Evolutionary conservation across 2,329 filamentous ascomycete genomes (phyloP).

Genomic region (Cladosporium halotolerans): DNA sequence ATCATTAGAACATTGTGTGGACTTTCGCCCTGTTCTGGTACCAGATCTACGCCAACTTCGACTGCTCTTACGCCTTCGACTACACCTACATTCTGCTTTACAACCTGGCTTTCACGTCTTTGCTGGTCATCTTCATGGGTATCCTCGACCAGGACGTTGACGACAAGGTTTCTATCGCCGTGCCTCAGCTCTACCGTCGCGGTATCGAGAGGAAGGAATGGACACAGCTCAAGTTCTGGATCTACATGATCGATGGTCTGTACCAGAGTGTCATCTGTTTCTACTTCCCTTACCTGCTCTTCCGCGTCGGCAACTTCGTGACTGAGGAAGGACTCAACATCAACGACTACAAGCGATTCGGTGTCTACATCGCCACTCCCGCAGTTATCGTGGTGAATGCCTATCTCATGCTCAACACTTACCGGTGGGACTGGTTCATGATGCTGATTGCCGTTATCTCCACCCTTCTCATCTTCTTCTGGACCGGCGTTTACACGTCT

Average conservation of each 20-base stretch:
- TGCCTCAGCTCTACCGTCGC: constrained; percentile 89
- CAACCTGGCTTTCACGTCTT: constrained; percentile 92
- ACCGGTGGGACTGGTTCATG: constrained; percentile 97
- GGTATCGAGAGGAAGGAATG: constrained; percentile 96
- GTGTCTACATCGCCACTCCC: constrained; percentile 77
- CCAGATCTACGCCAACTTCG: constrained; percentile 90
- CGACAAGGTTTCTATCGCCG: constrained; percentile 85
- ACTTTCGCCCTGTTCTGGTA: constrained; percentile 96
- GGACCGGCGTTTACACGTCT: constrained; percentile 82
- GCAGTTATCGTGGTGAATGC: constrained; percentile 84
- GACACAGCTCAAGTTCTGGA: constrained; percentile 94
- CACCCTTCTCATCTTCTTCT: constrained; percentile 84
- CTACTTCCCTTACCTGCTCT: constrained; percentile 83
- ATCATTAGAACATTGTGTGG: constrained; percentile 81
- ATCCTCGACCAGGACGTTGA: constrained; percentile 95
- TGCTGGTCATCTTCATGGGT: constrained; percentile 92
- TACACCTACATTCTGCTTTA: constrained; percentile 97
- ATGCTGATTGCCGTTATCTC: constrained; percentile 74
- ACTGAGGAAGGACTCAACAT: constrained; percentile 68
- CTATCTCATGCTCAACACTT: constrained; percentile 94
- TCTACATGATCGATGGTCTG: constrained; percentile 89
- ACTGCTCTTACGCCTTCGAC: constrained; percentile 94
- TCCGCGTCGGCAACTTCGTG: constrained; percentile 61
- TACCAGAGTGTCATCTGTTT: constrained; percentile 94
- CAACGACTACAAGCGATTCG: constrained; percentile 74